Evolutionary conservation across 176 grass and related monocot species (phyloP).

Genomic region (Oryza coarctata): DNA sequence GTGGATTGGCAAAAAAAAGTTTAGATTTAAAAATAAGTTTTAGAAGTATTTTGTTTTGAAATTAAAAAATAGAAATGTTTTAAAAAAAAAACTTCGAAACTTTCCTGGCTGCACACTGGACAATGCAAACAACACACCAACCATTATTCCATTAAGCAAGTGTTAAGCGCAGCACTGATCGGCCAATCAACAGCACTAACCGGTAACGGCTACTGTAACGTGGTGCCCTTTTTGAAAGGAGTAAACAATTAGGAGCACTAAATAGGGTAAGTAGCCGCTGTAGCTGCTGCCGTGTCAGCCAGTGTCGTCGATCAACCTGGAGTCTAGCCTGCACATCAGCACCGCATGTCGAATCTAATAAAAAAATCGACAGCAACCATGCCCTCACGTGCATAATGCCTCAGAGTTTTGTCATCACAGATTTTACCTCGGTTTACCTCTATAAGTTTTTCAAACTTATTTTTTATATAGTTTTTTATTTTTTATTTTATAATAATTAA

Average conservation of each 20-base stretch:
- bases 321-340: background rate
- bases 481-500: too few relatives aligned
- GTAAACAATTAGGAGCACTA: constrained; percentile 5
- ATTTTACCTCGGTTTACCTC: too few relatives aligned
- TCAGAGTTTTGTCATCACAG: too few relatives aligned
- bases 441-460: too few relatives aligned
- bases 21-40: too few relatives aligned
- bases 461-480: too few relatives aligned
- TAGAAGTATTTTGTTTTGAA: too few relatives aligned
- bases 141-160: background rate
- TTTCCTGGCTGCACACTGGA: background rate
- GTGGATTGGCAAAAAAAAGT: too few relatives aligned
- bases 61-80: too few relatives aligned
- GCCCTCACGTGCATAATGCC: constrained; percentile 16
- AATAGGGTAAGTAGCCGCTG: constrained; percentile 32
- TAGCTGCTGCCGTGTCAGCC: background rate
- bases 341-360: background rate
- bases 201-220: constrained; percentile 34
- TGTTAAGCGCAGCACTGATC: background rate
- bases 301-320: background rate
- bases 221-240: background rate
- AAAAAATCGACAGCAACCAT: background rate
- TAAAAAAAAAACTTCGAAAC: too few relatives aligned
- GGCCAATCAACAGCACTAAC: background rate
- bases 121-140: background rate